Evolutionary conservation across 2,329 filamentous ascomycete species (phyloP), one percentile per base, ranked within the genome.

Genomic region (Botrytis squamosa): DNA sequence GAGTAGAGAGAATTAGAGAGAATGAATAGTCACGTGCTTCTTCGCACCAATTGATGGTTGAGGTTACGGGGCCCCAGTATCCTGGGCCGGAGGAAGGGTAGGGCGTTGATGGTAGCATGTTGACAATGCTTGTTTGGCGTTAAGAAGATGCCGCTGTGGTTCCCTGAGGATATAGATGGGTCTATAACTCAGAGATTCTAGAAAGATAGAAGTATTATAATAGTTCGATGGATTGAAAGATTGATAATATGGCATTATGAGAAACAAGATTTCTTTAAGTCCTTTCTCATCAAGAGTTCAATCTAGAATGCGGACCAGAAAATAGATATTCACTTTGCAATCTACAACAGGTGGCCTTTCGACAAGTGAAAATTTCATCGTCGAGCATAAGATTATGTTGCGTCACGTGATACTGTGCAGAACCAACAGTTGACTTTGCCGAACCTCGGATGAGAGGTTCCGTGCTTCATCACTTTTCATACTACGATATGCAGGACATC

Each of bases 1-100:
- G 42, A 36, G 8, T 4, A 18, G 1, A 29, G 14, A 36, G n/a
- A 25, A 18, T 18, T 8, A 2, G 29, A 29, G 22, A 25, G 29
- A 46, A 66, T 49, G 29, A 14, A 25, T 20, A 8, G 12, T 5
- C n/a, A 66, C 64, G 64, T 33, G 42, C 64, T 66, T 66, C 64
- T 66, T 66, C 64, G 20, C 64, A 66, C 64, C 64, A 66, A n/a
- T 66, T 66, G 20, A 66, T 66, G 20, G 64, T 66, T 33, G 64
- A 66, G 22, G 64, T 66, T 14, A 66, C 64, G 1, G 64, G 64
- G 4, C 64, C 64, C 64, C 64, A 66, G 29, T 66, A 66, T 16
- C 64, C 64, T 25, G 64, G 29, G 29, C 64, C 64, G 0, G 64
- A 1, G 14, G 64, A 16, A 25, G 64, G 64, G 6, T 66, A 66